Evolutionary conservation across 2,329 filamentous ascomycete genomes (phyloP), one percentile per base, ranked within the genome.

Genomic region (Colletotrichum nymphaeae): DNA sequence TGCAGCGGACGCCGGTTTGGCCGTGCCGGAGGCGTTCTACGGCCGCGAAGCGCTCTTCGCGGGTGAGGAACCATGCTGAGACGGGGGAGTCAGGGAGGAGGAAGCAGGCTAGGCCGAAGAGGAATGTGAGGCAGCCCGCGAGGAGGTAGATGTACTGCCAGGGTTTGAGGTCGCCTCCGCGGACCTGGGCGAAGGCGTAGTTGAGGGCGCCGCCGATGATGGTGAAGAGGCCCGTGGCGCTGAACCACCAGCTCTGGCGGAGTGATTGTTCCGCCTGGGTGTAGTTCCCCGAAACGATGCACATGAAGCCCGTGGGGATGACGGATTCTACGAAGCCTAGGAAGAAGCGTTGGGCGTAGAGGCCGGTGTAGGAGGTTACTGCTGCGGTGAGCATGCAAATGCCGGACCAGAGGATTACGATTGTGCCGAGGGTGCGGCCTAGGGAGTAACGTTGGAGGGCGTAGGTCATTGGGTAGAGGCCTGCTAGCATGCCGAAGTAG

Each of bases 401-500:
- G 7, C 87, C 81, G 0, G 91, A 87, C 93, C 93, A 95, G 7
- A 93, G 66, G 63, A 93, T 82, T 2, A 94, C 91, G 2, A 92
- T 84, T 14, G 78, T 84, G 14, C 92, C 92, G 3, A 95, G 86
- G 1, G 93, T 88, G 59, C 87, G 86, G n/a, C 91, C 88, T 1
- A 90, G 86, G 72, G 90, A 85, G 83, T 94, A 93, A 24, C 89
- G 88, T 80, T 95, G 93, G 1, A 94, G 84, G 0, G 89, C 84
- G 73, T 93, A 94, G 0, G 92, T 92, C 88, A 94, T 91, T 1
- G 93, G 93, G 74, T 94, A 95, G 3, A 93, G 84, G 0, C 93
- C 93, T 0, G 89, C 90, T 2, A 95, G 86, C 92, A 94, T 93
- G 49, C 93, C 93, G 76, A 95, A 94, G 84, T 95, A 95, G 84